Conservation (phyloP, 495 filamentous ascomycete species). For the Coniosporium apollinis region DNA sequence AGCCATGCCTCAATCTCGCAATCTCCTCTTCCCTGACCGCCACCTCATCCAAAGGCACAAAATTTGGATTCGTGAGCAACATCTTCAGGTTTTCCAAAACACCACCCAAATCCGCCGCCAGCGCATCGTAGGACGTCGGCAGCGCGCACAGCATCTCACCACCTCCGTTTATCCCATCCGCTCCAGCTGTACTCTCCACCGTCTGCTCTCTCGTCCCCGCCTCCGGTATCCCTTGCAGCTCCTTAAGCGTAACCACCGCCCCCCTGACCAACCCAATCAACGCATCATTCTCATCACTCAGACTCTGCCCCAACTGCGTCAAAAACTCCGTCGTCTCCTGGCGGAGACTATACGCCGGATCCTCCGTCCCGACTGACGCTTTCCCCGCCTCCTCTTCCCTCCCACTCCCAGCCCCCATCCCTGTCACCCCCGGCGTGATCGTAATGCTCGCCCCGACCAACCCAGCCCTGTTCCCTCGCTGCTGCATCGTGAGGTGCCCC, state of each 20-base stretch:
- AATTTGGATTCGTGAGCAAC: conserved; percentile 83
- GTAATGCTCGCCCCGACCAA: conserved; percentile 36
- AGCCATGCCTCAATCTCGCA: conserved; percentile 56
- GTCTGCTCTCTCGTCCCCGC: conserved; percentile 5
- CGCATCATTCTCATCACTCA: conserved; percentile 89
- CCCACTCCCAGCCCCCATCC: background rate
- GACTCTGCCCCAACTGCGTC: conserved; percentile 66
- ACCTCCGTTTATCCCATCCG: conserved; percentile 8
- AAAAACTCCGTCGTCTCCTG: conserved; percentile 87
- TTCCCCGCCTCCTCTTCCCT: conserved; percentile 31
- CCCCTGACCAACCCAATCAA: conserved; percentile 55
- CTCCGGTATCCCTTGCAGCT: conserved; percentile 60
- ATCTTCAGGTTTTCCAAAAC: conserved; percentile 65
- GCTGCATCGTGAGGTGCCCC: conserved; percentile 47
- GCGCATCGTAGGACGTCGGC: conserved; percentile 49
- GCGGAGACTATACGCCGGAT: conserved; percentile 53
- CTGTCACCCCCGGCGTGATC: conserved; percentile 28
- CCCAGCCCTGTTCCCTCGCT: conserved; percentile 27
- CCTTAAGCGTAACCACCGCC: conserved; percentile 53
- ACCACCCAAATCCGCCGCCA: conserved; percentile 52
- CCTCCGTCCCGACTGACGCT: too few relatives aligned
- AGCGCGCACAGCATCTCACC: conserved; percentile 26
- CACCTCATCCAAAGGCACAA: conserved; percentile 66
- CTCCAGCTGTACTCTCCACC: conserved; percentile 2
- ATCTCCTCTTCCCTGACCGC: conserved; percentile 75